Base-by-base conservation (phyloP, 768 basidiomycete genomes). In the Lentinula sp. region DNA sequence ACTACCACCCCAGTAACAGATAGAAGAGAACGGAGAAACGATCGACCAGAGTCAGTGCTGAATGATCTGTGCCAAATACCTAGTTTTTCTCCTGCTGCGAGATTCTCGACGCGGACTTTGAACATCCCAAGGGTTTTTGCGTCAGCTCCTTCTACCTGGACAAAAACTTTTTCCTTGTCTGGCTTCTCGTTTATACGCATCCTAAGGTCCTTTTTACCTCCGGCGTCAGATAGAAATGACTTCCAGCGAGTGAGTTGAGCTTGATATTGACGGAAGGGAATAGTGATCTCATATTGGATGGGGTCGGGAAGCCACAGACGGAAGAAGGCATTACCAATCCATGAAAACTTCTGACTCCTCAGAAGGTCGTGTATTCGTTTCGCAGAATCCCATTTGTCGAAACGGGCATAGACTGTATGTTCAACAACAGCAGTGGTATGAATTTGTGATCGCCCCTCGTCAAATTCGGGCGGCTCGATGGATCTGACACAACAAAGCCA, bases 51-150 rank as follows among this genome's bases (percentile, higher is more conserved):
- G 20, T 64, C 5, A 39, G 35, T 63, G 37, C 51, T 66, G 61
- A 85, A 75, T 0, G 75, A 74, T 37, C 74, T 70, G 68, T 85
- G 84, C 85, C 84, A 86, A 5, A 51, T 1, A 37, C 75, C 75
- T 3, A 71, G 70, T 39, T 70, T 79, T 43, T 81, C 79, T 5
- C 85, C 85, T 23, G 73, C 74, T 2, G 77, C 79, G 42, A 87
- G 67, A 56, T 73, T 78, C 67, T 87, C 86, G 0, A 84, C 81
- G 56, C 85, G 73, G 12, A 86, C 85, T 71, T 86, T 87, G 62
- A 87, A 66, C 4, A 77, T 74, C 1, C 86, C 86, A 1, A 81
- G 76, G 1, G 77, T 77, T 64, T 81, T 79, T 69, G 81, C 81
- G 54, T 81, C 79, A 13, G 80, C 73, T 0, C 85, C 85, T 1